Evolutionary conservation across 495 filamentous ascomycete genomes (phyloP), one percentile per base, ranked within the genome.

Genomic region (Tuber microsphaerosporum): DNA sequence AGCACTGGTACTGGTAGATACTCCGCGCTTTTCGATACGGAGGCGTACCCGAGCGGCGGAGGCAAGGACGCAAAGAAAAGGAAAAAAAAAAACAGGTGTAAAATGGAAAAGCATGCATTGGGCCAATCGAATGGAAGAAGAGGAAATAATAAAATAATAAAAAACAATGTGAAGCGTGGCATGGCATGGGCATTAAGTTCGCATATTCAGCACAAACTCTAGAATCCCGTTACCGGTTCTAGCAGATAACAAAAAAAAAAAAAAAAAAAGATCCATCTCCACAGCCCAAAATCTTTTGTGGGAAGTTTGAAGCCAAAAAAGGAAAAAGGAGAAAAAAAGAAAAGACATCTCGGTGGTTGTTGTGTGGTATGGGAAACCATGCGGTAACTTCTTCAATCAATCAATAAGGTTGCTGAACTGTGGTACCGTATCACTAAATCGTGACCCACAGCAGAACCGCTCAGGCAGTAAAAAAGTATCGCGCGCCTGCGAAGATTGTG

Each of bases 121-220:
- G 31, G 51, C 51, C 51, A 31, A 61, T 31, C 51, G n/a, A 61
- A 61, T 37, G 34, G 34, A 37, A 37, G 34, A 37, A 37, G 34
- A 37, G 34, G 34, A 37, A 37, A 37, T 37, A 37, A 37, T 37
- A 37, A 37, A 37, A 37, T 37, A 37, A 37, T 37, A 37, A 37
- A 37, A 37, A 37, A 37, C 34, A 37, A 37, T 37, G 34, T 37
- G 34, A 37, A 37, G 34, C 34, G 2, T 37, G 34, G 34, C 34
- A 37, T 37, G 34, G 34, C 34, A 37, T 37, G 34, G 34, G 34
- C 34, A 37, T 37, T 37, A 37, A 37, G 51, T 16, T 61, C n/a
- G 51, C 51, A 61, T 61, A 61, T 61, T 61, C 51, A 31, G 51
- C n/a, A 61, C 51, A 61, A 61, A 61, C 51, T 61, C 51, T 16